Base-by-base conservation (phyloP, 2,329 filamentous ascomycete genomes). In the Fusarium temperatum region DNA sequence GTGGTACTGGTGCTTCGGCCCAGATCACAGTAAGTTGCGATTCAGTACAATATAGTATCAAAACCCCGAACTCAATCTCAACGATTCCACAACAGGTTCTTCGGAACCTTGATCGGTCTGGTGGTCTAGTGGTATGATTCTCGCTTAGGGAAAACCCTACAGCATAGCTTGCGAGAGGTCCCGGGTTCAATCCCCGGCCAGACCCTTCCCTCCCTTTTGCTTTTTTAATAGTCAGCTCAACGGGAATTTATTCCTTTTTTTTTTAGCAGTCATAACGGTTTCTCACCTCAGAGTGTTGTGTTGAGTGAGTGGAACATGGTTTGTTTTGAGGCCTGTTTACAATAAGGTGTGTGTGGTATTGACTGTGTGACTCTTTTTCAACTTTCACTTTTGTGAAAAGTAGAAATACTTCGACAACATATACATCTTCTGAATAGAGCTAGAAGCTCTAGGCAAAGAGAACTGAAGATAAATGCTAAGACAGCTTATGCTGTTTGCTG, bases 51-150 rank as follows among this genome's bases (percentile, higher is more conserved):
- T 65, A 69, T 70, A 70, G 0, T 2, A 14, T 0, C 11, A 6
- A 56, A 56, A 13, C 32, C 20, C 5, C 0, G 11, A 17, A 3
- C 1, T 1, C 17, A 5, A 10, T 24, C 50, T 22, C 55, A 71
- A 57, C 30, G 47, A 41, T 24, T 35, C 42, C 55, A 48, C 50
- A 32, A 39, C 41, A 24, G 26, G 68, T 44, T 62, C 45, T 44
- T 44, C 1, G 2, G 24, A 71, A 44, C 42, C 24, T 11, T 57
- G 22, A 50, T 39, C 32, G 84, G 83, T 84, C 83, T 84, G 83
- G 82, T 89, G 87, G 88, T 89, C 88, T 90, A 89, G 89, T 87
- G 89, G 89, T 90, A 91, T 90, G 88, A 90, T 91, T 90, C 89
- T 89, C 88, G 89, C 89, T 90, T 90, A 91, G 89, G 89, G 89